A percentile compares a stretch with the other conserved stretches of the same genome.
Conservation (phyloP, 2,329 filamentous ascomycete species). For the Aspergillus jensenii region DNA sequence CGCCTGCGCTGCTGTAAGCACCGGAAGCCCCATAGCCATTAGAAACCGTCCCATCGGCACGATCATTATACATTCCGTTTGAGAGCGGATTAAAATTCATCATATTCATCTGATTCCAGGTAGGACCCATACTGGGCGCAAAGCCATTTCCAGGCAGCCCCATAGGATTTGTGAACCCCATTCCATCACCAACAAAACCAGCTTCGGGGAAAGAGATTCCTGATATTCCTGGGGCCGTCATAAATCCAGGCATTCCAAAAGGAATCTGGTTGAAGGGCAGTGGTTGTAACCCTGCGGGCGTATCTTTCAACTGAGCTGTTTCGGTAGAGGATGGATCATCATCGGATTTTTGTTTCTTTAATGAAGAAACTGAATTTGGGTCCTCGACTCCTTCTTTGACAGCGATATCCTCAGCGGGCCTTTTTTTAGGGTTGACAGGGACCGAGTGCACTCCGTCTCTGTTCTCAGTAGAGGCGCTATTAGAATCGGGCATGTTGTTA, state of each 20-base stretch:
- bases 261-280: constrained; percentile 24
- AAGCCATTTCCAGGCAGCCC: constrained; percentile 34
- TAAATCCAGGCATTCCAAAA: constrained; percentile 33
- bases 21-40: constrained; percentile 33
- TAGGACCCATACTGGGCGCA: constrained; percentile 32
- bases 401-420: constrained; percentile 71
- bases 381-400: constrained; percentile 53
- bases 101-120: constrained; percentile 47
- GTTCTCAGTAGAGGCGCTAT: constrained; percentile 11
- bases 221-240: constrained; percentile 32
- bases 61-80: constrained; percentile 37
- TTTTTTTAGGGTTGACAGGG: constrained; percentile 65
- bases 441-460: constrained; percentile 29
- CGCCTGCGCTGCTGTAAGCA: constrained; percentile 35
- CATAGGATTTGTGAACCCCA: constrained; percentile 44
- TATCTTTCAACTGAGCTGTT: constrained; percentile 14
- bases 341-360: constrained; percentile 48
- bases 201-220: constrained; percentile 35
- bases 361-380: constrained; percentile 28
- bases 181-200: constrained; percentile 31
- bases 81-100: constrained; percentile 39
- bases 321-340: constrained; percentile 23
- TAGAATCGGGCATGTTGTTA: constrained; percentile 18
- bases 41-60: constrained; percentile 30
- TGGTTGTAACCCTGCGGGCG: constrained; percentile 16